A percentile compares a stretch with the other conserved stretches of the same genome.
These are phyloP conservation scores for Elymus sibiricus DNA, from an alignment of 176 grass and related monocot genomes.

Conservation along the genomic window DNA sequence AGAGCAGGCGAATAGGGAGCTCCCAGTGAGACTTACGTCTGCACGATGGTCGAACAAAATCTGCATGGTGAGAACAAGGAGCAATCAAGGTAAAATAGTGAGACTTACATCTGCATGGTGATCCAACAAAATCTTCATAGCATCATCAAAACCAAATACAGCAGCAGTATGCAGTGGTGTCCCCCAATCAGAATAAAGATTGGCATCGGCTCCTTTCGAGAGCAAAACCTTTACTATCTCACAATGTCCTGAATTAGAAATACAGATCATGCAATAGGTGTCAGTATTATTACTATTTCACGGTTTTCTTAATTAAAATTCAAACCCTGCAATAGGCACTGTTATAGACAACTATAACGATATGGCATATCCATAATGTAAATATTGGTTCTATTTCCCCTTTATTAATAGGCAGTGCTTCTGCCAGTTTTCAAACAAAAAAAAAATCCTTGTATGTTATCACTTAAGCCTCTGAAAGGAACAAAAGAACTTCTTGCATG, in stretches of 20 bases:
- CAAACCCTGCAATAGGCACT: not conserved
- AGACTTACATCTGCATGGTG: constrained; percentile 2
- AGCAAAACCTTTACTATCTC: constrained; percentile 22
- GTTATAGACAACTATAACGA: not conserved
- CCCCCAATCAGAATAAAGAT: not conserved
- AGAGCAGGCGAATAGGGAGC: not conserved
- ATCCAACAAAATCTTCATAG: constrained; percentile 1
- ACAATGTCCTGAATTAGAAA: constrained; percentile 7
- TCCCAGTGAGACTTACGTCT: too few species aligned
- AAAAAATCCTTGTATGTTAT: not conserved
- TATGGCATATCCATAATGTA: not conserved
- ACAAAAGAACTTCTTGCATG: not conserved
- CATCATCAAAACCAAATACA: not conserved
- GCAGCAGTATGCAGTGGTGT: not conserved
- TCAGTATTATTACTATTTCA: not conserved
- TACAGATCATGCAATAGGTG: not conserved
- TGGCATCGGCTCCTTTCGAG: constrained; percentile 10
- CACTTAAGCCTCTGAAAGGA: not conserved
- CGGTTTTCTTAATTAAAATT: not conserved
- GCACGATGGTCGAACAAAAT: too few species aligned
- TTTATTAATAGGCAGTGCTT: not conserved
- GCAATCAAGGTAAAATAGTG: not conserved
- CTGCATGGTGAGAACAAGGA: not conserved
- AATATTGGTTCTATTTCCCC: not conserved
- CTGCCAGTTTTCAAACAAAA: not conserved